Evolutionary conservation across 2,329 filamentous ascomycete genomes (phyloP).

Genomic region (Fusarium sp.): DNA sequence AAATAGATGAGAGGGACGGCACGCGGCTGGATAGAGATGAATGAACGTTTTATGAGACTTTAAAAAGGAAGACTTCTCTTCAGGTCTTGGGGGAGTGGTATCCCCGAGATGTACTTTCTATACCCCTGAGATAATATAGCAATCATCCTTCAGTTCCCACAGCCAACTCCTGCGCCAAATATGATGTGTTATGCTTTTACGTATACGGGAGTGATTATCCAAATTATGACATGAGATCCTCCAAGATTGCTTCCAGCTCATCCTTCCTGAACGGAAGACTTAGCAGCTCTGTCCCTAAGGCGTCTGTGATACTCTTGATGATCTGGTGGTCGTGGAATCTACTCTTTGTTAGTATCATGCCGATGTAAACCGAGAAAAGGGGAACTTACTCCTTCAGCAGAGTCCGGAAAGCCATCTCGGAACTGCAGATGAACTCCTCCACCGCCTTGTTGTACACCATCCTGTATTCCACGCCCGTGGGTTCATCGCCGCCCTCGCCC

Average conservation of each 20-base stretch:
- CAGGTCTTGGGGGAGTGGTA: neutral
- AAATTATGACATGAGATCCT: slow-evolving; percentile 67
- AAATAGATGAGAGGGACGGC: slow-evolving; percentile 18
- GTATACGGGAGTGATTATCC: slow-evolving; percentile 5
- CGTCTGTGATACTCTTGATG: slow-evolving; percentile 89
- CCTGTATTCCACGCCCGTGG: slow-evolving; percentile 86
- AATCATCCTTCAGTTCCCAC: slow-evolving; percentile 6
- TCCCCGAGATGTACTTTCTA: slow-evolving; percentile 22
- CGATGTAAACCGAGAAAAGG: neutral
- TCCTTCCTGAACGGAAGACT: slow-evolving; percentile 88
- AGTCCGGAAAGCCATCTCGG: slow-evolving; percentile 94
- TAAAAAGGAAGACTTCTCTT: slow-evolving; percentile 3
- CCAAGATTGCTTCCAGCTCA: slow-evolving; percentile 88
- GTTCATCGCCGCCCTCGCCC: slow-evolving; percentile 61
- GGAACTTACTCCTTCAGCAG: slow-evolving; percentile 84
- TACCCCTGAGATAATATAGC: slow-evolving; percentile 23
- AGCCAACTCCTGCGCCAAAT: slow-evolving; percentile 18
- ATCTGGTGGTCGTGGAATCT: slow-evolving; percentile 98
- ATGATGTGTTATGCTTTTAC: slow-evolving; percentile 12
- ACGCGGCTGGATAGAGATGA: slow-evolving; percentile 33
- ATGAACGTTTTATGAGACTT: slow-evolving; percentile 38
- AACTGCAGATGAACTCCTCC: slow-evolving; percentile 96
- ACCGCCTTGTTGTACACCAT: slow-evolving; percentile 95
- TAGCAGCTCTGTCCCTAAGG: slow-evolving; percentile 84
- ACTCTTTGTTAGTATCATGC: slow-evolving; percentile 43